Base-by-base conservation (phyloP, 805 yeast genomes). In the Ogataea paraovalis region DNA sequence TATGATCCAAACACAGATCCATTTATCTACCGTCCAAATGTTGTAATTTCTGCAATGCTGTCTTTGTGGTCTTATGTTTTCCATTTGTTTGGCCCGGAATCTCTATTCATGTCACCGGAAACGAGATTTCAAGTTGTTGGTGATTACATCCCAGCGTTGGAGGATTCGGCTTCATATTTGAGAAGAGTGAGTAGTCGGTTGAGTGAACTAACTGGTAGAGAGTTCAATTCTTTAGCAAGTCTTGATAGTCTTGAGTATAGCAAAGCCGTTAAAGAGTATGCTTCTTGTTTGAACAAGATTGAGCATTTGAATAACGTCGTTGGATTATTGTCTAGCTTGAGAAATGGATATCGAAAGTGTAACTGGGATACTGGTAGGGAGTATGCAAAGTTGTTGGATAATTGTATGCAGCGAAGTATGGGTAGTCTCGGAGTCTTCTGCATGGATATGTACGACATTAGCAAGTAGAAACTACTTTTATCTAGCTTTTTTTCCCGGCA, bases 301-400 rank as follows among this genome's bases (percentile, higher is more conserved):
- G 55, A 59, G 20, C 66, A 72, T 51, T 73, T 69, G 52, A 71
- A 81, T 46, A 63, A 76, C 39, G 61, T 79, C 23, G 78, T 77
- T 13, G 87, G 90, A 0, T 57, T 84, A 38, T 57, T 83, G 43
- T 62, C 63, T 41, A 55, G 67, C 40, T 66, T 77, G 45, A 62
- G 70, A 16, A 61, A 61, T 9, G 54, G 66, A 10, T 74, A 70
- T 48, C 53, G 56, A 27, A 58, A 58, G 7, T 66, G 76, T 51
- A 67, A 69, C 39, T 81, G 85, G 83, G 82, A 78, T 48, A 64
- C 78, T 39, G 81, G 83, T 10, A 63, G 70, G 25, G 86, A 81
- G 54, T 77, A 78, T 55, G 66, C 79, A 1, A 66, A 70, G 41
- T 59, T 82, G 49, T 64, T 80, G 42, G 64, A 62, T 39, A 76